phyloP scores from a whole-genome alignment of 164 flowering plant species.

The Echeveria elegans region DNA sequence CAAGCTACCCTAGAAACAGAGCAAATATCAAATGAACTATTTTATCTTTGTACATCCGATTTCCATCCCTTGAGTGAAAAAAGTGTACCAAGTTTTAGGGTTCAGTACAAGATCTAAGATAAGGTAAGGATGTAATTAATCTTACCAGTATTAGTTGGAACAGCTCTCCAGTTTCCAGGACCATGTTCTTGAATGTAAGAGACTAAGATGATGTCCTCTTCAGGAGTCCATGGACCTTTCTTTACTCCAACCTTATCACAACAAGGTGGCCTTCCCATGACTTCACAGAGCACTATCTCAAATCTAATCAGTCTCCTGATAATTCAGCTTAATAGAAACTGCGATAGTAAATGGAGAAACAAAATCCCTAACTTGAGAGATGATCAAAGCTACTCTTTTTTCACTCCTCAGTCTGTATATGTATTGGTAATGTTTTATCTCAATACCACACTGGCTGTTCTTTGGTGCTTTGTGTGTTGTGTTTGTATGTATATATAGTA shows the following conservation, averaged over 20 bases:
- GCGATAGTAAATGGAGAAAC: background rate
- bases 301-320: background rate
- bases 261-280: slow-evolving; percentile 97
- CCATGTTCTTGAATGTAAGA: slow-evolving; percentile 90
- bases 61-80: no score
- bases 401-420: background rate
- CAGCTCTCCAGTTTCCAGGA: slow-evolving; percentile 89
- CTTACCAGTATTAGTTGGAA: slow-evolving; percentile 76
- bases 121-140: background rate
- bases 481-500: background rate
- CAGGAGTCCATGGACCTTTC: slow-evolving; percentile 99
- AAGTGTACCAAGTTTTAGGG: background rate
- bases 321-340: background rate
- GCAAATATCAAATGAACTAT: no score
- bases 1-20: no score
- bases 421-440: background rate
- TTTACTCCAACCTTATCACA: slow-evolving; percentile 82
- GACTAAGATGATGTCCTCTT: slow-evolving; percentile 86
- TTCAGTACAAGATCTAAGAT: background rate
- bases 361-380: background rate
- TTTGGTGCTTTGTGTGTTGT: background rate
- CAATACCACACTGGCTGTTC: background rate
- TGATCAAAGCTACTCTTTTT: background rate
- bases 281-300: background rate
- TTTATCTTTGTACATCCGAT: no score